Evolutionary conservation across 164 flowering plant genomes (phyloP).

Genomic region (Warburgia ugandensis): DNA sequence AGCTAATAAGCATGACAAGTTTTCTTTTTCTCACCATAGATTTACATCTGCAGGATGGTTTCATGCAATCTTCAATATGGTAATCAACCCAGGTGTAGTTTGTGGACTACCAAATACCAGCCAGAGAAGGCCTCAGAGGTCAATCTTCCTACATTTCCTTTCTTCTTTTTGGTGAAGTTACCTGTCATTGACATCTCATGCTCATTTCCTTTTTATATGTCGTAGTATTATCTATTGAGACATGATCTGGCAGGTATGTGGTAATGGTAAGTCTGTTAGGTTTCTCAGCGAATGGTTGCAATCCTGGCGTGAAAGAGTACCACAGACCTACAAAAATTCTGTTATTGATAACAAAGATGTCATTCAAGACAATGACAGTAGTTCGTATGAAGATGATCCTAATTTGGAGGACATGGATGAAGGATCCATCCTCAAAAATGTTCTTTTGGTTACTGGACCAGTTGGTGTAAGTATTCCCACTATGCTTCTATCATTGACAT

Average conservation of each 20-base stretch:
- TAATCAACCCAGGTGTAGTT: constrained; percentile 29
- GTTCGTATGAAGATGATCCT: constrained; percentile 34
- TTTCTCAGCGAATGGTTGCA: constrained; percentile 71
- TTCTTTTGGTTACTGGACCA: constrained; percentile 84
- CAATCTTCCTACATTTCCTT: constrained; percentile 5
- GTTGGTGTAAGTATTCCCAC: constrained; percentile 71
- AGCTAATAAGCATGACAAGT: too few species aligned
- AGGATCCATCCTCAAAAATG: constrained; percentile 49
- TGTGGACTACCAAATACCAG: constrained; percentile 83
- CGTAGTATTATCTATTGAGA: constrained; percentile 3
- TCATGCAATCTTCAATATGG: constrained; percentile 21
- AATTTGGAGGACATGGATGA: constrained; percentile 42
- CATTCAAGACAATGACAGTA: constrained; percentile 26
- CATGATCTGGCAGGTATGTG: constrained; percentile 68
- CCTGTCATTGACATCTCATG: too few species aligned
- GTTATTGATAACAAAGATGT: constrained; percentile 8
- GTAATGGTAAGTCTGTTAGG: constrained; percentile 66
- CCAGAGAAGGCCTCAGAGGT: constrained; percentile 77
- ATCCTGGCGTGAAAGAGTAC: constrained; percentile 55
- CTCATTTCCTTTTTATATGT: not conserved
- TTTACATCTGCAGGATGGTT: constrained; percentile 24
- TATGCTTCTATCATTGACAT: too few species aligned
- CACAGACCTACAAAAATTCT: constrained; percentile 23
- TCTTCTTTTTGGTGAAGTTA: not conserved
- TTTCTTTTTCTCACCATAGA: not conserved